Base-by-base conservation (phyloP, 2,329 filamentous ascomycete genomes). In the Microdochium bolleyi region DNA sequence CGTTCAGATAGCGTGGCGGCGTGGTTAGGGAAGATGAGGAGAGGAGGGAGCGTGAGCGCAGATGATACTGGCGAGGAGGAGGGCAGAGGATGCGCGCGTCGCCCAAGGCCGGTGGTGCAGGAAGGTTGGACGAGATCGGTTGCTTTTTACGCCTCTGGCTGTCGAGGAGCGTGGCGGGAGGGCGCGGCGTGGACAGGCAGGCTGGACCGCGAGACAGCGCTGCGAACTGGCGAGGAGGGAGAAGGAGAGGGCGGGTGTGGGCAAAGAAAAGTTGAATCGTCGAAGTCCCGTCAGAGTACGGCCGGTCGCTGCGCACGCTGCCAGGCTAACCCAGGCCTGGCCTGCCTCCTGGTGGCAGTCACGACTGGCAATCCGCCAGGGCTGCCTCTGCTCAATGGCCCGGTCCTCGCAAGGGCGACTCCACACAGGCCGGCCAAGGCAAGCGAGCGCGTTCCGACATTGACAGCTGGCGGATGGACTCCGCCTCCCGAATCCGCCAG, bases 171-270 rank as follows among this genome's bases (percentile, higher is more conserved):
- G 41, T 19, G 41, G 41, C 14, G 14, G 19, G 60, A 61, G 63
- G 62, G 56, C 60, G 62, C 66, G n/a, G 62, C 58, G 60, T 57
- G 64, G 62, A 70, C 68, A 24, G 21, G 13, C 41, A 16, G 41
- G 19, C n/a, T 46, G 13, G 41, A 46, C 41, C 41, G 41, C 41
- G 48, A 49, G 48, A 22, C 25, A 49, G 30, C 25, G 30, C 24
- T 10, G 48, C 30, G 48, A 24, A 19, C 19, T 24, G 24, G 14
- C 48, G 48, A 27, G 30, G 48, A 22, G 24, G n/a, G 48, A 7
- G 25, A 30, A 8, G 19, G 11, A 49, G 8, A 49, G 46, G 21
- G 46, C 41, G 46, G 4, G 16, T 7, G 54, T 49, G 55, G 32
- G 37, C 51, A 50, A 49, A 51, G 24, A 30, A 30, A 49, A 34